Evolutionary conservation across 2,329 filamentous ascomycete species (phyloP).

Genomic region (Akanthomyces muscarius): DNA sequence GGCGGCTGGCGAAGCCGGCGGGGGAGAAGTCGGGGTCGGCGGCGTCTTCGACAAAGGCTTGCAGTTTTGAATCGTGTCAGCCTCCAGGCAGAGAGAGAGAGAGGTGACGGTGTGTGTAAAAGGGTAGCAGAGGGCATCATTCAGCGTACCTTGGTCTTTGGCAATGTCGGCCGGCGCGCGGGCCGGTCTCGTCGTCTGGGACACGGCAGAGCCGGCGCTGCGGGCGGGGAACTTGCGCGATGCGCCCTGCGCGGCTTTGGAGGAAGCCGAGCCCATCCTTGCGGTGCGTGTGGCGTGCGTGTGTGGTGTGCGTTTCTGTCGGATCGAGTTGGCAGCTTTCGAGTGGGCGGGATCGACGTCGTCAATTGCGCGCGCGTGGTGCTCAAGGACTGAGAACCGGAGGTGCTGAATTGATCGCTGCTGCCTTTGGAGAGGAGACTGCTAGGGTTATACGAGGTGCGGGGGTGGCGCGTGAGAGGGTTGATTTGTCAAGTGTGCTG

Average conservation of each 20-base stretch:
- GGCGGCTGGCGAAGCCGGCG: conserved; percentile 47
- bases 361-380: neutral
- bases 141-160: conserved; percentile 17
- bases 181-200: conserved; percentile 10
- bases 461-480: neutral
- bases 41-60: conserved; percentile 39
- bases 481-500: neutral
- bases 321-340: neutral
- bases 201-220: conserved; percentile 26
- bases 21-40: conserved; percentile 39
- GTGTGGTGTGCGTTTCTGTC: neutral
- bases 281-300: neutral
- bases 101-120: neutral
- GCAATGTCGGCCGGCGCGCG: conserved; percentile 17
- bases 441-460: neutral
- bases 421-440: neutral
- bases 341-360: neutral
- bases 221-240: conserved; percentile 44
- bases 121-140: neutral
- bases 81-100: neutral
- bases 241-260: conserved; percentile 39
- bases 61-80: neutral
- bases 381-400: too few species aligned
- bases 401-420: neutral
- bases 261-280: conserved; percentile 44